These are phyloP conservation scores for Sophora flavescens DNA, from an alignment of 306 rosid species.

Conservation along the genomic window DNA sequence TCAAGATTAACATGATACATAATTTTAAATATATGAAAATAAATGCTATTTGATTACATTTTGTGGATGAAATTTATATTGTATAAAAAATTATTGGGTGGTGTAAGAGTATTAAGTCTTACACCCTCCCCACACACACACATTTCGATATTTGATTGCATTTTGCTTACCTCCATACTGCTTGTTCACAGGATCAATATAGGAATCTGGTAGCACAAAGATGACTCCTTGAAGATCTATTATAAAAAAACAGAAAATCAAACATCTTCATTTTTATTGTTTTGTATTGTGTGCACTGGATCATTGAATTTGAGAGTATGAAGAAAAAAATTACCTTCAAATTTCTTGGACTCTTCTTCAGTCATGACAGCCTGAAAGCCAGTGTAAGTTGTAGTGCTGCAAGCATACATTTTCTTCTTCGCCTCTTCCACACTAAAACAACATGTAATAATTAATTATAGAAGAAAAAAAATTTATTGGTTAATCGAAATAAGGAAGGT, in stretches of 20 bases:
- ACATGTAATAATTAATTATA: neutral
- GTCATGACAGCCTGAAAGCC: constrained; percentile 90
- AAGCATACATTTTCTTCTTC: constrained; percentile 83
- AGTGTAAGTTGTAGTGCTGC: constrained; percentile 82
- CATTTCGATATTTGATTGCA: too few species aligned
- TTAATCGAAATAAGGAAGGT: neutral
- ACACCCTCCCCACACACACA: too few species aligned
- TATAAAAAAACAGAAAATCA: constrained; percentile 4
- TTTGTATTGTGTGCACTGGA: neutral
- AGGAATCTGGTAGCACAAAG: constrained; percentile 88
- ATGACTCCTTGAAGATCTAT: constrained; percentile 79
- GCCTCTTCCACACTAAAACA: constrained; percentile 87
- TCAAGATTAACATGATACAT: too few species aligned
- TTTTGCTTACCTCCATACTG: constrained; percentile 88
- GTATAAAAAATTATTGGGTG: too few species aligned
- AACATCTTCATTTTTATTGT: neutral
- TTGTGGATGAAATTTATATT: too few species aligned
- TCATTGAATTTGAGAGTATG: constrained; percentile 19
- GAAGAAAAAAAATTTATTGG: too few species aligned
- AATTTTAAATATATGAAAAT: too few species aligned
- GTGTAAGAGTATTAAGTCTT: too few species aligned
- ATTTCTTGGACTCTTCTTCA: constrained; percentile 85
- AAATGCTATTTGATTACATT: too few species aligned
- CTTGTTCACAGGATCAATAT: constrained; percentile 77
- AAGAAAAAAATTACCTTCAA: constrained; percentile 60